Evolutionary conservation across 78 protist species (phyloP), one percentile per base, ranked within the genome.

Genomic region (Cyanophora paradoxa): DNA sequence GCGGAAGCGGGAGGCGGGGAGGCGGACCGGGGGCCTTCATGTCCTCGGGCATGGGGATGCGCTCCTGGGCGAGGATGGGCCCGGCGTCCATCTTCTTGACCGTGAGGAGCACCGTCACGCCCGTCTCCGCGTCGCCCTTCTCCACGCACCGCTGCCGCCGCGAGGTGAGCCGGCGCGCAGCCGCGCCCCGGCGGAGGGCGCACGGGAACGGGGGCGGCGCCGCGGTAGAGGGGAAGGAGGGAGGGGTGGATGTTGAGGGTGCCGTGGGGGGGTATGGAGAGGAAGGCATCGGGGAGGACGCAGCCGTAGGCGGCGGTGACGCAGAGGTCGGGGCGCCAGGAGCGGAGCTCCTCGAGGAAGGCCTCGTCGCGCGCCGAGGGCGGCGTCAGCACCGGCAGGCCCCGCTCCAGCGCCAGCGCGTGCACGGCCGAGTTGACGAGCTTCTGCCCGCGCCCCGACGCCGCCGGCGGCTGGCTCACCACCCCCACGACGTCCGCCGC

Each of bases 131-230:
- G 11, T 19, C 8, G 61, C 61, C 8, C 8, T n/a, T n/a, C n/a
- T n/a, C n/a, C n/a, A n/a, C n/a, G n/a, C n/a, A n/a, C n/a, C n/a
- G n/a, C n/a, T n/a, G n/a, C n/a, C n/a, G n/a, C n/a, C n/a, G n/a
- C n/a, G n/a, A n/a, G n/a, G n/a, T n/a, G n/a, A n/a, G n/a, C n/a
- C n/a, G n/a, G n/a, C n/a, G n/a, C n/a, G n/a, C n/a, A n/a, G n/a
- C n/a, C n/a, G n/a, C n/a, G n/a, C n/a, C n/a, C n/a, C n/a, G n/a
- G n/a, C n/a, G n/a, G n/a, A n/a, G n/a, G n/a, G n/a, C n/a, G n/a
- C n/a, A n/a, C n/a, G n/a, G 65, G 77, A 14, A 72, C 59, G 36
- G 77, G 77, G 40, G 77, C 59, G 37, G 77, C 77, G 64, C 77
- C 77, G n/a, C 77, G 77, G 56, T 40, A 72, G 42, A 16, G 46